Conservation (phyloP, 441 rosid genomes). For the Eruca vesicaria region DNA sequence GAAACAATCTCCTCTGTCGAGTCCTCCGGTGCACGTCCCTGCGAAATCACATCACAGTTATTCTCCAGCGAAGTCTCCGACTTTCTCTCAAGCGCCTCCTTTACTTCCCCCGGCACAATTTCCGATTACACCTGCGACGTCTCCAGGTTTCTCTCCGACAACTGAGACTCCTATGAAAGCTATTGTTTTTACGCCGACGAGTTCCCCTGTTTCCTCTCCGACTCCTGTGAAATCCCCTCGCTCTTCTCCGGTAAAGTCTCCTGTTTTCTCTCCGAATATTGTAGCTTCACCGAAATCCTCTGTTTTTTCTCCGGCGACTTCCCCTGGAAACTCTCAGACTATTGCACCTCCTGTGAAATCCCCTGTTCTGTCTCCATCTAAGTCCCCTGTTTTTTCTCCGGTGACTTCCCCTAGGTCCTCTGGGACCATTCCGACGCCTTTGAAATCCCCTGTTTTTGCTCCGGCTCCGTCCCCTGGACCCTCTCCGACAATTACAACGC, state of each 20-base stretch:
- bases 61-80: background rate
- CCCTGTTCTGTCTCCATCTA: no score
- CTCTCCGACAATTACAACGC: slow-evolving; percentile 21
- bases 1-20: slow-evolving; percentile 1
- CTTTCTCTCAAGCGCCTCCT: background rate
- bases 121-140: background rate
- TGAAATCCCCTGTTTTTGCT: background rate
- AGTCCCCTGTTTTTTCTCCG: background rate
- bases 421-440: background rate
- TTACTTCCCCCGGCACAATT: background rate
- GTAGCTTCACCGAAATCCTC: slow-evolving; percentile 16
- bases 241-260: background rate
- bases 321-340: background rate
- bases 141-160: background rate
- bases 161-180: background rate
- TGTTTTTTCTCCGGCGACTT: background rate
- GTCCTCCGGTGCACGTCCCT: slow-evolving; percentile 12
- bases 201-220: background rate
- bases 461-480: background rate
- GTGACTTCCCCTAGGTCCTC: background rate
- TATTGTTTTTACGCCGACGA: background rate
- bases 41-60: background rate
- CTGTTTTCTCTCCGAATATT: no score
- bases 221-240: slow-evolving; percentile 16
- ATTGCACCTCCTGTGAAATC: background rate